Base-by-base conservation (phyloP, 2,329 filamentous ascomycete species). In the Gliomastix tumulicola region DNA sequence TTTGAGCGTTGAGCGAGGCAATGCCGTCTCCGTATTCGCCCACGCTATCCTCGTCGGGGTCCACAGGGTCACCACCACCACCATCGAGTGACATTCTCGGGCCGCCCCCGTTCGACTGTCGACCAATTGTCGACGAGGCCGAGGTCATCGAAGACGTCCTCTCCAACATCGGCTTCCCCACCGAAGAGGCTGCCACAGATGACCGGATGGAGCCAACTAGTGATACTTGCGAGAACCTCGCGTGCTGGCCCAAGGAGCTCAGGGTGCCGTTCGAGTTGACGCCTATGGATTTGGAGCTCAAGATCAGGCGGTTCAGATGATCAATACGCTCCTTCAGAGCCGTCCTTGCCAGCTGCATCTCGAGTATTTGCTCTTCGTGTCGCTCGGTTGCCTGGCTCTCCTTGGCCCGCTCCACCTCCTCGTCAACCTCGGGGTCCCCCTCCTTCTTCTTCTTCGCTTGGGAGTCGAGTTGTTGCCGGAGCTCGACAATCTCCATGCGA, bases 301-400 rank as follows among this genome's bases (percentile, higher is more conserved):
- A 66, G 45, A 98, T 97, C 34, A 98, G 69, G 33, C 90, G 82
- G 61, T 97, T 98, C 32, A 98, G 71, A 59, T 98, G 92, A 56
- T 96, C 89, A 49, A 98, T 98, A 21, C 92, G 82, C 66, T 98
- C 92, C 59, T 97, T 98, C 37, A 98, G 66, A 1, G 92, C 92
- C 1, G 92, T 98, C 30, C 92, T 80, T 21, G 92, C 92, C 32
- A 98, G 74, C 57, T 98, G 92, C 86, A 98, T 97, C 61, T 98
- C 92, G 37, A 98, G 71, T 75, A 98, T 90, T 59, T 98, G 92
- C 64, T 97, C 92, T 55, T 96, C 89, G 48, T 96, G 92, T 27
- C 88, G 79, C 47, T 87, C 77, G 47, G 88, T 82, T 7, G 85
- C 84, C 60, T 96, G 87, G 48, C 83, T 78, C 56, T 92, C 82